phyloP scores from a whole-genome alignment of 768 basidiomycete species.

The Suillus variegatus region DNA sequence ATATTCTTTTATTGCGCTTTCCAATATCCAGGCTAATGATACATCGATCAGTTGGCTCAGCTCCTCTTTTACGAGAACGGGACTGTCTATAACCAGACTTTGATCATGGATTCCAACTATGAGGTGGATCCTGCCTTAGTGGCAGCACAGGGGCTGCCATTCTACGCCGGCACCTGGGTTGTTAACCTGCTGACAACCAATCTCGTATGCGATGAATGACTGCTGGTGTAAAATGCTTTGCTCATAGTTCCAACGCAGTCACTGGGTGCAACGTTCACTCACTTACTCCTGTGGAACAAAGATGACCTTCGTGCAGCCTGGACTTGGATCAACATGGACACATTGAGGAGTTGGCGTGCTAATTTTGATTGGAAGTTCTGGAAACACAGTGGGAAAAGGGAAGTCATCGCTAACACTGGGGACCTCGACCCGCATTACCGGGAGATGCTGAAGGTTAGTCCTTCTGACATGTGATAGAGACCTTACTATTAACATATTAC shows the following conservation, averaged over 20 bases:
- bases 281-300: slow-evolving; percentile 55
- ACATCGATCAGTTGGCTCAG: slow-evolving; percentile 25
- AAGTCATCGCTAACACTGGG: slow-evolving; percentile 35
- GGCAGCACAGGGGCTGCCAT: slow-evolving; percentile 39
- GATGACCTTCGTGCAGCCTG: slow-evolving; percentile 49
- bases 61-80: slow-evolving; percentile 53
- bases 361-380: slow-evolving; percentile 44
- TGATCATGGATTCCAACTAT: slow-evolving; percentile 54
- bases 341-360: slow-evolving; percentile 30
- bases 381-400: slow-evolving; percentile 18
- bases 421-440: slow-evolving; percentile 54
- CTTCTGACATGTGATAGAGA: slow-evolving; percentile 18
- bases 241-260: slow-evolving; percentile 37
- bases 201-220: slow-evolving; percentile 1
- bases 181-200: slow-evolving; percentile 20
- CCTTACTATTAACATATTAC: not conserved
- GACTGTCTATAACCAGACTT: slow-evolving; percentile 50
- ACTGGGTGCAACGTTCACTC: slow-evolving; percentile 53
- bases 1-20: not conserved
- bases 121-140: slow-evolving; percentile 52
- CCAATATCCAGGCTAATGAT: slow-evolving; percentile 13
- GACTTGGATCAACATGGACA: slow-evolving; percentile 42
- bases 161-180: slow-evolving; percentile 30
- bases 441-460: slow-evolving; percentile 46
- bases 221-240: not conserved